These are phyloP conservation scores for Trichoderma sp. DNA, from an alignment of 2,329 filamentous ascomycete species.

Conservation along the genomic window DNA sequence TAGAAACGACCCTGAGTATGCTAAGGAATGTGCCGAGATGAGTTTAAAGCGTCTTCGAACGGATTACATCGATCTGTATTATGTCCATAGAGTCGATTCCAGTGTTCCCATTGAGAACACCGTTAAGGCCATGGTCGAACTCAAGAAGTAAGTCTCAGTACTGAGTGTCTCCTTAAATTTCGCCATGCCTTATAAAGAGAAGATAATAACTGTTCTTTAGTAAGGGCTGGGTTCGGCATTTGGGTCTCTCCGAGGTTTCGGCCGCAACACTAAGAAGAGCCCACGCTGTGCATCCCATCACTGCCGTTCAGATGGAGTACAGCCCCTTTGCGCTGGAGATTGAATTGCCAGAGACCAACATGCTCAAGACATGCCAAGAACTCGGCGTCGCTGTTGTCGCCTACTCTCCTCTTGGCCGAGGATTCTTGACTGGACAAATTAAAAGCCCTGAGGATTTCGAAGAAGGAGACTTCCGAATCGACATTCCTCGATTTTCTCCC, in stretches of 20 bases:
- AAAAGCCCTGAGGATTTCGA: conserved; percentile 44
- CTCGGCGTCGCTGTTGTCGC: conserved; percentile 56
- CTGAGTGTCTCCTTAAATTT: not conserved
- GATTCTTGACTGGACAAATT: conserved; percentile 53
- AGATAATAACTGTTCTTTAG: not conserved
- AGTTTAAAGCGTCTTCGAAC: conserved; percentile 48
- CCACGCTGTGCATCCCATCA: conserved; percentile 47
- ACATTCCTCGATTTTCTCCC: conserved; percentile 20
- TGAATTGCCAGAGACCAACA: conserved; percentile 47
- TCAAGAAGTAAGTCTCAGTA: conserved; percentile 34
- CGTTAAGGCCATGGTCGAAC: conserved; percentile 45
- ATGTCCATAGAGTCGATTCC: conserved; percentile 49
- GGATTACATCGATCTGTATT: conserved; percentile 54
- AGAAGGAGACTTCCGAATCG: conserved; percentile 40
- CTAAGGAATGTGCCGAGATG: conserved; percentile 23
- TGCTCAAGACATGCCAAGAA: conserved; percentile 54
- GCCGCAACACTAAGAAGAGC: conserved; percentile 50
- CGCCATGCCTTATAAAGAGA: not conserved
- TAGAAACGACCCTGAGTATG: conserved; percentile 22
- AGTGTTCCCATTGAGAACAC: conserved; percentile 50
- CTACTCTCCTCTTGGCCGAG: conserved; percentile 59
- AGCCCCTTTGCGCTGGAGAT: conserved; percentile 55
- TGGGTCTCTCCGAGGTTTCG: conserved; percentile 54
- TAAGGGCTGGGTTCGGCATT: conserved; percentile 55
- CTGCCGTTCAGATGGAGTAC: conserved; percentile 55